Base-by-base conservation (phyloP, 768 basidiomycete genomes). In the Pleurotus tuoliensis region DNA sequence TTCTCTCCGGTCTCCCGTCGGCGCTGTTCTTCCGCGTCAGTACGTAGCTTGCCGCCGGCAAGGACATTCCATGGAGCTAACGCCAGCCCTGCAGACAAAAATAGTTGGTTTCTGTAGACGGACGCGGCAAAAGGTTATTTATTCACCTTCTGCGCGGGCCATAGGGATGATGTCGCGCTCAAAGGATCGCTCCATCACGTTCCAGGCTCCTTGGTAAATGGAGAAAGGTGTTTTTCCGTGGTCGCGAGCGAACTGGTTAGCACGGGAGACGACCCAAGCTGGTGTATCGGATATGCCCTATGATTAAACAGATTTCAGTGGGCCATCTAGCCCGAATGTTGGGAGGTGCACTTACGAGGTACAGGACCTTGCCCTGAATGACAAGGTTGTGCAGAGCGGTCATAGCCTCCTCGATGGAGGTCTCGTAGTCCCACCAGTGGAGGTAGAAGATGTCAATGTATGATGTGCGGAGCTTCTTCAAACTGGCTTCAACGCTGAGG, bases 381-480 rank as follows among this genome's bases (percentile, higher is more conserved):
- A 86, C 78, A 38, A 86, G 73, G 18, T 71, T 71, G 60, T 86
- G 80, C 4, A 87, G 68, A 5, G 70, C 67, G 44, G 76, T 72
- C 82, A 86, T 83, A 25, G 85, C 66, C 65, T 87, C 84, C 59
- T 79, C 76, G 47, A 85, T 71, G 15, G 71, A 70, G 8, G 80
- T 81, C 7, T 71, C 65, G 58, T 70, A 82, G 62, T 85, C 83
- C 82, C 82, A 81, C 68, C 70, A 76, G 55, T 79, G 76, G 3
- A 78, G 50, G 61, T 78, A 79, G 5, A 78, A 63, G 41, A 81
- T 62, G 59, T 83, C 81, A 59, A 80, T 76, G 55, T 79, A 79
- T 3, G 64, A 60, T 0, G 76, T 80, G 37, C 75, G 66, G 1
- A 82, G 70, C 59, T 77, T 78, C 68, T 75, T 75, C 59, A 82